Evolutionary conservation across 805 yeast genomes (phyloP), one percentile per base, ranked within the genome.

Genomic region (Lipomyces mesembrius): DNA sequence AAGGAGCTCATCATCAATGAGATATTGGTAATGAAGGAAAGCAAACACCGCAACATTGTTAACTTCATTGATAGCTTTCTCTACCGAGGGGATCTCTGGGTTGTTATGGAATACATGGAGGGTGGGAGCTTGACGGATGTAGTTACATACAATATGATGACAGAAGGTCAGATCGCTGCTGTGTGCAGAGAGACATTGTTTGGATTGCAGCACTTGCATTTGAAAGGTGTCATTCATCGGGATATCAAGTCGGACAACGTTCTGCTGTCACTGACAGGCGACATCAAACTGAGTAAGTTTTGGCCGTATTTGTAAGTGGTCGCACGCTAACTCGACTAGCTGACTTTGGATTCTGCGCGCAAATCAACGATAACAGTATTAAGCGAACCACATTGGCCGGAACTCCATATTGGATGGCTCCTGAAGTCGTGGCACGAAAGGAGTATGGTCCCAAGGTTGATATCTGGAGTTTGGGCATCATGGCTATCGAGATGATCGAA

Each of bases 351-450:
- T 95, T 94, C 81, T 95, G 99, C 80, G 99, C 99, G 0, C 96
- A 93, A 78, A 83, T 90, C 68, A 90, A 89, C 49, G 96, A 89
- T 71, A 84, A 85, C 63, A 89, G 90, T 71, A 82, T 90, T 63
- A 93, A 94, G 78, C 87, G 99, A 77, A 92, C 97, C 2, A 95
- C 99, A 3, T 92, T 95, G 97, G 99, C 95, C 20, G 99, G 99
- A 17, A 95, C 99, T 0, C 99, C 99, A 14, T 95, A 95, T 77
- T 95, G 99, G 99, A 95, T 95, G 99, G 99, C 99, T 0, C 99
- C 99, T 0, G 99, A 95, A 78, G 97, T 95, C 62, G 97, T 95
- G 34, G 87, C 93, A 22, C 87, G 96, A 73, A 93, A 92, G 77
- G 97, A 93, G 75, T 95, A 95, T 76, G 99, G 96, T 46, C 95